Conservation (phyloP, 768 basidiomycete genomes). For the Hortiboletus flavorubellus region DNA sequence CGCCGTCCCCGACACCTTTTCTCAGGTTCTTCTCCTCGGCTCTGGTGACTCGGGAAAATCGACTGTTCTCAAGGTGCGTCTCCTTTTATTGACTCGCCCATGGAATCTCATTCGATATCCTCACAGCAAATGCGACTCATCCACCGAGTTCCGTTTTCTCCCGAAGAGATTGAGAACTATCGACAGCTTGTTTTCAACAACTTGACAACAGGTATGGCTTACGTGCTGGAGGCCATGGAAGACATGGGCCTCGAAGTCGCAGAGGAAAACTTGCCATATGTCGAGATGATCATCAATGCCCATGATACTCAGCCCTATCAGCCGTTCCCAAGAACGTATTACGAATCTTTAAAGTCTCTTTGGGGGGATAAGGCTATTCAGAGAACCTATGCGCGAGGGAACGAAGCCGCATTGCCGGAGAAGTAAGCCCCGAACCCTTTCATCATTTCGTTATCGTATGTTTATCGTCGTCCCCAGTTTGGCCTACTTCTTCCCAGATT, state of each 20-base stretch:
- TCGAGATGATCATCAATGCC: constrained; percentile 64
- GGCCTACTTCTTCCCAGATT: constrained; percentile 70
- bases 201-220: constrained; percentile 79
- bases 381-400: constrained; percentile 74
- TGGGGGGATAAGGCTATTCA: constrained; percentile 80
- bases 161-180: constrained; percentile 81
- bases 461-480: constrained; percentile 40
- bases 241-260: constrained; percentile 78
- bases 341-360: constrained; percentile 61
- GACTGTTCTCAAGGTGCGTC: constrained; percentile 76
- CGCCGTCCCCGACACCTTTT: background rate
- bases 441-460: background rate
- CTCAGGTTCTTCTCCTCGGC: constrained; percentile 80
- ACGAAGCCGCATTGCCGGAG: constrained; percentile 90
- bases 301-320: constrained; percentile 77
- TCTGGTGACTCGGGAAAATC: constrained; percentile 95
- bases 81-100: background rate
- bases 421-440: constrained; percentile 50
- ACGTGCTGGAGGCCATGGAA: constrained; percentile 84
- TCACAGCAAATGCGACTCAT: constrained; percentile 94
- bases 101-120: background rate
- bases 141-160: constrained; percentile 79
- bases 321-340: constrained; percentile 67
- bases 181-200: constrained; percentile 94
- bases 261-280: constrained; percentile 53